A percentile compares a stretch with the other conserved stretches of the same genome.
Conservation (phyloP, 139 green algal genomes). For the Pleodorina starrii region DNA sequence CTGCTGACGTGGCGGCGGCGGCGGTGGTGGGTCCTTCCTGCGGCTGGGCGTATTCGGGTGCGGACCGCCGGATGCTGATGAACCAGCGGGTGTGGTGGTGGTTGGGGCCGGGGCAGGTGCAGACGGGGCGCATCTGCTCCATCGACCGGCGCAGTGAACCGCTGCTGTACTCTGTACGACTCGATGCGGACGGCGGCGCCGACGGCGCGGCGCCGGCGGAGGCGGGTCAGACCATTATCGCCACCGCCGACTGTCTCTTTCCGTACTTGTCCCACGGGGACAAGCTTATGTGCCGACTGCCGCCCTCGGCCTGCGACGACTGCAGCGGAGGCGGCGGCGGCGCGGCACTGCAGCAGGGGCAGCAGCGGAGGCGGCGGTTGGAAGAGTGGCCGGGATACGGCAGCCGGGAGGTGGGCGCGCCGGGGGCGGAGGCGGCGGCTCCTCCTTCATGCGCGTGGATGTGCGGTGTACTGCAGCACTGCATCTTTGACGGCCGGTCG, state of each 20-base stretch:
- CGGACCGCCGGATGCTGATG: conserved; percentile 21
- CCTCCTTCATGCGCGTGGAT: not conserved
- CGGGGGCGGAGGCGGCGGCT: not conserved
- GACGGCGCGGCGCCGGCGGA: too few relatives aligned
- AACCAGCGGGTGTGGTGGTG: conserved; percentile 38
- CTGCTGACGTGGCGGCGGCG: not conserved
- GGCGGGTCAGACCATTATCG: not conserved
- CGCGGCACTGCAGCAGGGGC: not conserved
- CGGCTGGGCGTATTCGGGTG: not conserved
- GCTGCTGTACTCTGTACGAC: conserved; percentile 35
- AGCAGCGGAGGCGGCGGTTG: not conserved
- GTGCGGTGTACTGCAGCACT: conserved; percentile 5
- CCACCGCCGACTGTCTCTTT: conserved; percentile 33
- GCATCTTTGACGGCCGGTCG: conserved; percentile 3
- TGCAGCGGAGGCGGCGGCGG: not conserved
- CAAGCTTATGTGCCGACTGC: conserved; percentile 22
- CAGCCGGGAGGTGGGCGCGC: not conserved
- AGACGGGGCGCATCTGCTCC: not conserved
- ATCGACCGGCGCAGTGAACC: conserved; percentile 38
- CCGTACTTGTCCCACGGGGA: not conserved
- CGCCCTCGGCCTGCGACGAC: not conserved
- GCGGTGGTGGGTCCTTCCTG: not conserved
- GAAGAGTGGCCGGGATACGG: not conserved
- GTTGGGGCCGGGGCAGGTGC: conserved; percentile 31
- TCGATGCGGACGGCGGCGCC: not conserved